phyloP scores from a whole-genome alignment of 148 eudicot species.

The Fagopyrum esculentum region DNA sequence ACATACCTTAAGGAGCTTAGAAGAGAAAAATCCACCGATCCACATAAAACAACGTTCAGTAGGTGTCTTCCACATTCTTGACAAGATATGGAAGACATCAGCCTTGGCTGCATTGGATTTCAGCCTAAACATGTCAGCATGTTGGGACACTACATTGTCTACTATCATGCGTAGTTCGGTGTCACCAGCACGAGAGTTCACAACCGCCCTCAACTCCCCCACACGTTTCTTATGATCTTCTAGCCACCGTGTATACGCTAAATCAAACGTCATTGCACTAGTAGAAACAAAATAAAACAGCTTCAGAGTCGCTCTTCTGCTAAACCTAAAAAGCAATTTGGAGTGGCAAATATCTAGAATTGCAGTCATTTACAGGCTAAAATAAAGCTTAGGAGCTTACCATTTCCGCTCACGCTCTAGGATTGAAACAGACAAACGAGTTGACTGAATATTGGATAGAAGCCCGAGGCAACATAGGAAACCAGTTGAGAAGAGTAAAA shows the following conservation, averaged over 20 bases:
- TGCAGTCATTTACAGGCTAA: neutral
- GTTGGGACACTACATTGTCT: slow-evolving; percentile 56
- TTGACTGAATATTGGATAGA: neutral
- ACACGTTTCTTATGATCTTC: slow-evolving; percentile 72
- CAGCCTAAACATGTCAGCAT: slow-evolving; percentile 68
- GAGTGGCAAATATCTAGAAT: neutral
- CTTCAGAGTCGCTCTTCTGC: neutral
- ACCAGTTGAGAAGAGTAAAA: neutral
- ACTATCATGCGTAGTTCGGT: slow-evolving; percentile 68
- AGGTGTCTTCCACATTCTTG: slow-evolving; percentile 99
- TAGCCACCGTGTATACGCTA: slow-evolving; percentile 79
- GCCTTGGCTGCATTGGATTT: slow-evolving; percentile 78
- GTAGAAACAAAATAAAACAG: neutral
- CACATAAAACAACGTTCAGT: slow-evolving; percentile 97
- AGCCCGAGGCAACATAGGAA: neutral
- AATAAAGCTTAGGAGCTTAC: no score
- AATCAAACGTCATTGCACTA: slow-evolving; percentile 93
- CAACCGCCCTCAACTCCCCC: slow-evolving; percentile 75
- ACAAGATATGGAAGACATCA: slow-evolving; percentile 88
- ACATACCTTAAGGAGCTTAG: slow-evolving; percentile 79
- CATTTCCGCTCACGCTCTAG: no score
- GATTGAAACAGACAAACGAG: slow-evolving; percentile 6
- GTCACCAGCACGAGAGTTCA: slow-evolving; percentile 85
- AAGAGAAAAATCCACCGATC: slow-evolving; percentile 94
- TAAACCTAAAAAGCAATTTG: slow-evolving; percentile 1